Conservation (phyloP, 768 basidiomycete species). For the Suillus hirtellus region DNA sequence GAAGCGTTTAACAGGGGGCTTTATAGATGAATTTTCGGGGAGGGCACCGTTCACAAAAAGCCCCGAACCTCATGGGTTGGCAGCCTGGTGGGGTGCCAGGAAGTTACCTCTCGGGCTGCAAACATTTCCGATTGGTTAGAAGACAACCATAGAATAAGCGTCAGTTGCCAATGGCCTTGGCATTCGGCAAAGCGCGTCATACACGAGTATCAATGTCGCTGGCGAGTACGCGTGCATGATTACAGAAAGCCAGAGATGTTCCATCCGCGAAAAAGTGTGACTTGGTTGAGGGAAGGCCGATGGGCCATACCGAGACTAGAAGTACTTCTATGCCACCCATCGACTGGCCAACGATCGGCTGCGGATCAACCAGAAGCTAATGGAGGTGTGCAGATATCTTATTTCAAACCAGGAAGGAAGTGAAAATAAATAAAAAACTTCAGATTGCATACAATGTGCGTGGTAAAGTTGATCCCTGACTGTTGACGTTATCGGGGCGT, state of each 20-base stretch:
- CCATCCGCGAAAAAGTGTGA: neutral
- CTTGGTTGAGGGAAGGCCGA: neutral
- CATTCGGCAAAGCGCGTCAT: neutral
- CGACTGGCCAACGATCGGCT: neutral
- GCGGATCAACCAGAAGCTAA: neutral
- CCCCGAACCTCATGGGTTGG: neutral
- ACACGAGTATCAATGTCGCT: neutral
- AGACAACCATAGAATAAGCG: neutral
- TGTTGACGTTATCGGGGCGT: neutral
- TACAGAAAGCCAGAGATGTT: neutral
- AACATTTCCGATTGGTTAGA: neutral
- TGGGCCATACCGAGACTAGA: neutral
- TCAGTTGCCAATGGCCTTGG: neutral
- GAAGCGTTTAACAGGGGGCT: neutral
- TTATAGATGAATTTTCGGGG: neutral
- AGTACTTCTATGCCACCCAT: neutral
- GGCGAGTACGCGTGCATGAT: neutral
- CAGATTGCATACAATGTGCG: neutral
- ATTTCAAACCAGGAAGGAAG: neutral
- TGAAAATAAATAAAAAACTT: no score
- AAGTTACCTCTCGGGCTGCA: rapidly evolving
- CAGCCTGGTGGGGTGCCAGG: neutral
- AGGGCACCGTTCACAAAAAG: neutral
- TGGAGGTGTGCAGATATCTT: no score
- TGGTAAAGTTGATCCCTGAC: neutral